Evolutionary conservation across 2,329 filamentous ascomycete genomes (phyloP), one percentile per base, ranked within the genome.

Genomic region (Curvularia verruculosa): DNA sequence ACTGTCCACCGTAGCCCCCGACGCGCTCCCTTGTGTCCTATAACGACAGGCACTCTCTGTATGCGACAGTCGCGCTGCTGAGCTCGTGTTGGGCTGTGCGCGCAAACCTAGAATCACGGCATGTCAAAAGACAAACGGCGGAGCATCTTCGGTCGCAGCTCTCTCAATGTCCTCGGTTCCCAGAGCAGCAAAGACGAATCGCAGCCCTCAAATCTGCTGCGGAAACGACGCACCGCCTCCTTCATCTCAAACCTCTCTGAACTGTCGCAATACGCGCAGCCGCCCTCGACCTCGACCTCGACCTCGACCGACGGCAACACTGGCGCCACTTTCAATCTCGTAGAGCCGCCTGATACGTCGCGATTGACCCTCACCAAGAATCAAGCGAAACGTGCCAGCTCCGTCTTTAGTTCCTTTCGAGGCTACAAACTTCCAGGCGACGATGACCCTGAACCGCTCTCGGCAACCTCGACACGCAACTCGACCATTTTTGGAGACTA

Each of bases 341-440:
- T 56, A 28, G 63, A 68, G 15, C n/a, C 60, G 6, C 52, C 59
- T 15, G 59, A 36, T 19, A 60, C 54, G 18, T 61, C 60, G 29
- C 58, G 59, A 29, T 61, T 66, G 5, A 56, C 46, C 5, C 56
- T 69, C 10, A 69, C 67, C 40, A 69, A 66, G 47, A 58, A 61
- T 28, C 67, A 60, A 45, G 50, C 59, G 34, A 72, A 66, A 58
- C 72, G 72, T 50, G 41, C 69, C 48, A 73, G 66, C 66, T 87
- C 85, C 3, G 78, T 86, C 24, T 86, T 88, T 69, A 84, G 84
- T 37, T 87, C 85, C 1, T 73, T 87, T 49, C 80, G 82, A 58
- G 83, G 80, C 34, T 74, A 83, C 48, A 82, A 82, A 51, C 81
- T 81, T 5, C 71, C 78, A 50, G 82, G 82, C 28, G 83, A 84